Base-by-base conservation (phyloP, 495 filamentous ascomycete species). In the Pyrenula aspistea region DNA sequence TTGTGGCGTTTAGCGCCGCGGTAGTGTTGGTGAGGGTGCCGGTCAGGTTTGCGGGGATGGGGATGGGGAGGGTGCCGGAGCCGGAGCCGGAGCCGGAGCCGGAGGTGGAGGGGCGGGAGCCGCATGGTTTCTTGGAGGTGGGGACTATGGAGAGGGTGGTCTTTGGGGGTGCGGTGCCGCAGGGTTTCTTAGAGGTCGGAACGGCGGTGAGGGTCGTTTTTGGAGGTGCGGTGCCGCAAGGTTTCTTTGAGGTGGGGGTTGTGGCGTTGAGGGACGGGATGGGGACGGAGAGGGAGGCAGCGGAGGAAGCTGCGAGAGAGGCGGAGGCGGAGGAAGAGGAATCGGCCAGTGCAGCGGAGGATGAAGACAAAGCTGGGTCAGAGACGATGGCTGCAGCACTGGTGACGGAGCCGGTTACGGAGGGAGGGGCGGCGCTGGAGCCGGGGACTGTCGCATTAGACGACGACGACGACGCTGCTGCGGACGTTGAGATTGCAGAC, bases 1-100 rank as follows among this genome's bases (percentile, higher is more conserved):
- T n/a, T n/a, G n/a, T n/a, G n/a, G n/a, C n/a, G n/a, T n/a, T 10
- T 53, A 53, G 12, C 20, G 42, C 20, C 51, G 53, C 51, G 21
- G 2, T 10, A 20, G 21, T 22, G 8, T 19, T 58, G 24, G 60
- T n/a, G n/a, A n/a, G n/a, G n/a, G n/a, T n/a, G n/a, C n/a, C n/a
- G n/a, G n/a, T n/a, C n/a, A n/a, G n/a, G n/a, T n/a, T n/a, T n/a
- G n/a, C n/a, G 31, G 15, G 4, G 8, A 15, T 15, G 31, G 31
- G 15, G 31, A 42, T 42, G 31, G 15, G 4, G 8, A 62, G 59
- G 31, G 19, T 62, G 11, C 4, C 12, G 10, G 24, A 51, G 24
- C 20, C 19, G 21, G 42, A 19, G 36, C 36, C 24, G 48, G 1
- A 23, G 55, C 31, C 24, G n/a, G 23, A 11, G 10, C 49, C 42